Evolutionary conservation across 371 early-diverging fungal species (phyloP).

Genomic region (Haplosporangium sp.): DNA sequence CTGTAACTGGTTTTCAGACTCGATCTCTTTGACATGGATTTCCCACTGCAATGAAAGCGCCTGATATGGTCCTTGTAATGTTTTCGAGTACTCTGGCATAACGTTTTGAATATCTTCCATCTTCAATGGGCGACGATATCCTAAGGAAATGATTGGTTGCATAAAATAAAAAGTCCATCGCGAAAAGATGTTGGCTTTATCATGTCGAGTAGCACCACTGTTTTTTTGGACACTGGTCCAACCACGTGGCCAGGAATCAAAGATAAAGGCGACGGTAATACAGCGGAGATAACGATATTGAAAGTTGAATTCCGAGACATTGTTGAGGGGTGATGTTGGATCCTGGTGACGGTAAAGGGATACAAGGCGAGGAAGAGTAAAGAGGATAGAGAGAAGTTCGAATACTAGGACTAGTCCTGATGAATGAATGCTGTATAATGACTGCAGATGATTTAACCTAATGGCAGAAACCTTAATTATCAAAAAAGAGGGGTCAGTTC

Average conservation of each 20-base stretch:
- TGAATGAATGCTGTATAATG: conserved; percentile 11
- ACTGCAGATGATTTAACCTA: conserved; percentile 10
- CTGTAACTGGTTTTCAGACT: no score
- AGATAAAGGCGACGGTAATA: conserved; percentile 1
- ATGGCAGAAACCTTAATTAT: no score
- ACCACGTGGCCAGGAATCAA: conserved; percentile 17
- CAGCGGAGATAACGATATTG: neutral
- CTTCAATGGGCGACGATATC: conserved; percentile 9
- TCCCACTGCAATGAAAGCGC: no score
- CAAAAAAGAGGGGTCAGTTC: no score
- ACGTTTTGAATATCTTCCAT: conserved; percentile 18
- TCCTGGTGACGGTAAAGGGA: neutral
- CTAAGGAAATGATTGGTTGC: conserved; percentile 14
- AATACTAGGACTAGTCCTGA: conserved; percentile 8
- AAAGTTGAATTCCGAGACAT: neutral
- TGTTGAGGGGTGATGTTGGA: neutral
- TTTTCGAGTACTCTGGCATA: no score
- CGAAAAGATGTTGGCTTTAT: conserved; percentile 35
- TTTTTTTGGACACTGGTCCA: conserved; percentile 8
- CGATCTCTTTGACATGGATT: no score
- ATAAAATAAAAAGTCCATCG: conserved; percentile 21
- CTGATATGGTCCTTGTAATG: no score
- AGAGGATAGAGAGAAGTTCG: conserved; percentile 18
- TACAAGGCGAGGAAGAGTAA: neutral
- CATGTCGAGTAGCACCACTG: neutral